Evolutionary conservation across 768 basidiomycete species (phyloP), one percentile per base, ranked within the genome.

Genomic region (Antrodiella citrinella): DNA sequence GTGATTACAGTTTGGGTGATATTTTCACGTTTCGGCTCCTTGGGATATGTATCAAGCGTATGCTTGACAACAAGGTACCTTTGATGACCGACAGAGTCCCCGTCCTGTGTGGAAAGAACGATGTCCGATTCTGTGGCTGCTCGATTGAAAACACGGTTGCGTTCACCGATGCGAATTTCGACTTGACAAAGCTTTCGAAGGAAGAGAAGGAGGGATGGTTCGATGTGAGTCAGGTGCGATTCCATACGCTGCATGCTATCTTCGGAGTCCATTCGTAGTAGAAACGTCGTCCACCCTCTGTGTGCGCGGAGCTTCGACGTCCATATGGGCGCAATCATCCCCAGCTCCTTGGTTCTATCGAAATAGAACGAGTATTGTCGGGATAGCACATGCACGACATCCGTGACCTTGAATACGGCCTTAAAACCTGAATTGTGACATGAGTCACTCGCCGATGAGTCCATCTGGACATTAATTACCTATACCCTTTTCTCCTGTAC

Each of bases 401-500:
- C 40, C 11, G 62, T 59, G 35, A 63, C 57, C n/a, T 57, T 60
- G 44, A 63, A 63, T 15, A 63, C 62, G 9, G 62, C 56, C 48
- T 63, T 63, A 54, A 63, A 63, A 4, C 57, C 58, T 59, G 42
- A 13, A 12, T 15, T 19, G 18, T 10, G 44, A 19, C 13, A 35
- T 47, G 26, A 38, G 11, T 13, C 4, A n/a, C n/a, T n/a, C n/a
- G n/a, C n/a, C n/a, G n/a, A n/a, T n/a, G n/a, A n/a, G n/a, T n/a
- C n/a, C n/a, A 7, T 41, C 25, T 15, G 10, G 22, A 49, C 46
- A n/a, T n/a, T n/a, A n/a, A n/a, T 12, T 39, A 52, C 62, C 62
- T 7, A 63, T 63, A 7, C 62, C 62, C 50, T 63, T 63, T 46
- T 63, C 62, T 45, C 62, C 62, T 63, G 43, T 18, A n/a, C n/a